Conservation (phyloP, 495 filamentous ascomycete species). For the Penicillium antarcticum region DNA sequence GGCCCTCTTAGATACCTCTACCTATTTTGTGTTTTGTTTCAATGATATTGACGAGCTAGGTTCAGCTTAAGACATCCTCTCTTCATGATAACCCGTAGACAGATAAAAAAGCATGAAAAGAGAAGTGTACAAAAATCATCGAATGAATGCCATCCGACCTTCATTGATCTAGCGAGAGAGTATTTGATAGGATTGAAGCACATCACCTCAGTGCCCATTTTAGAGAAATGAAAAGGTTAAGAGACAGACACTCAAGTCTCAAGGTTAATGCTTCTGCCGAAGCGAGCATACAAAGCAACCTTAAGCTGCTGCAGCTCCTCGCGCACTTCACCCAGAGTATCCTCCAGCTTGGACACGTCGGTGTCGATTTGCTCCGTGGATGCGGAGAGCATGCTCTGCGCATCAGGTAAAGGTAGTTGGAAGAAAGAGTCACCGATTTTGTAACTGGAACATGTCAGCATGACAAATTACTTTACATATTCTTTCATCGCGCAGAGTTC, state of each 20-base stretch:
- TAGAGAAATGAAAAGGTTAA: background rate
- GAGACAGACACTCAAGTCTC: conserved; percentile 59
- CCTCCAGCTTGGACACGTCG: conserved; percentile 73
- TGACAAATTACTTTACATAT: background rate
- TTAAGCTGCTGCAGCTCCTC: conserved; percentile 88
- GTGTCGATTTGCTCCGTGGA: conserved; percentile 69
- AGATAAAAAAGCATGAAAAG: background rate
- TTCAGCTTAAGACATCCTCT: background rate
- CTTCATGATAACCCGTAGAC: too few species aligned
- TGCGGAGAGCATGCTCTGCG: conserved; percentile 73
- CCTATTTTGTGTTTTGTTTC: conserved; percentile 11
- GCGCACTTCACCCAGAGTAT: conserved; percentile 65
- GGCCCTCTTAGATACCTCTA: conserved; percentile 29
- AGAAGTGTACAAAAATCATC: background rate
- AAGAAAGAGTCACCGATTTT: conserved; percentile 96
- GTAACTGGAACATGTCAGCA: conserved; percentile 55
- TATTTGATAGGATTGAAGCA: background rate
- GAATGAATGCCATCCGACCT: background rate
- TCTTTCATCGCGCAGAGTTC: too few species aligned
- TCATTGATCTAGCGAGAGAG: background rate
- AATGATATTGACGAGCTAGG: conserved; percentile 26
- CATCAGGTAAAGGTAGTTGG: conserved; percentile 75
- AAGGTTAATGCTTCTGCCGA: conserved; percentile 92
- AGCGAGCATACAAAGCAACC: conserved; percentile 86
- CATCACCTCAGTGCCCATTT: background rate